Conservation (phyloP, 176 grass and related monocot species). For the Cymbopogon citratus region DNA sequence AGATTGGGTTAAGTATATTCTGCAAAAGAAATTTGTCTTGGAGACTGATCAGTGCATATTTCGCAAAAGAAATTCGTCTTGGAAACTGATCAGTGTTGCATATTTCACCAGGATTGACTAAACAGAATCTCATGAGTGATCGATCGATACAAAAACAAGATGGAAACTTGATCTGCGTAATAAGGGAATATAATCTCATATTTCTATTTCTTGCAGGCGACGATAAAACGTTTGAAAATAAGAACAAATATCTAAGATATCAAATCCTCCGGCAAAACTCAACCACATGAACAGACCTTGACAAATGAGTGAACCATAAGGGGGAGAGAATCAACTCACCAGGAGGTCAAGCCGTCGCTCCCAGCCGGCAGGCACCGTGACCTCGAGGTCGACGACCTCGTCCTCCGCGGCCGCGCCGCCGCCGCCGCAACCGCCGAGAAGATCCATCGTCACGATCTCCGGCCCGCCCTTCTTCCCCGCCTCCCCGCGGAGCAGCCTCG, state of each 20-base stretch:
- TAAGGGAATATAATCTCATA: not conserved
- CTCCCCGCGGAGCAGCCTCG: slow-evolving; percentile 43
- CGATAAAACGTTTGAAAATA: not conserved
- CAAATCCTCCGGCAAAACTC: not conserved
- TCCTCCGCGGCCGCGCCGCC: not conserved
- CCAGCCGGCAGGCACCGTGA: slow-evolving; percentile 42
- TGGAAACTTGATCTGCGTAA: not conserved
- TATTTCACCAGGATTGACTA: not conserved
- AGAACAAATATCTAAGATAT: not conserved
- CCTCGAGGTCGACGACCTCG: slow-evolving; percentile 47
- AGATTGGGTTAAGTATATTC: not conserved
- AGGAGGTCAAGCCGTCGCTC: slow-evolving; percentile 49
- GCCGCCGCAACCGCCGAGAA: slow-evolving; percentile 39
- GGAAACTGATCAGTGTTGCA: not conserved
- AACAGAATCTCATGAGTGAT: not conserved
- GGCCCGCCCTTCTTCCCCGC: slow-evolving; percentile 26
- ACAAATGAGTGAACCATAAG: not conserved
- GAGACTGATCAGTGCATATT: not conserved
- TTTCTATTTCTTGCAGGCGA: not conserved
- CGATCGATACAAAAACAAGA: not conserved
- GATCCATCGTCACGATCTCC: slow-evolving; percentile 63
- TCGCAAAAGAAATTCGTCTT: not conserved
- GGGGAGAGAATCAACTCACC: slow-evolving; percentile 22
- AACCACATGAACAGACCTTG: not conserved
- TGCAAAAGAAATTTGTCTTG: not conserved